Conservation (phyloP, 768 basidiomycete species). For the Tylopilus sp. region DNA sequence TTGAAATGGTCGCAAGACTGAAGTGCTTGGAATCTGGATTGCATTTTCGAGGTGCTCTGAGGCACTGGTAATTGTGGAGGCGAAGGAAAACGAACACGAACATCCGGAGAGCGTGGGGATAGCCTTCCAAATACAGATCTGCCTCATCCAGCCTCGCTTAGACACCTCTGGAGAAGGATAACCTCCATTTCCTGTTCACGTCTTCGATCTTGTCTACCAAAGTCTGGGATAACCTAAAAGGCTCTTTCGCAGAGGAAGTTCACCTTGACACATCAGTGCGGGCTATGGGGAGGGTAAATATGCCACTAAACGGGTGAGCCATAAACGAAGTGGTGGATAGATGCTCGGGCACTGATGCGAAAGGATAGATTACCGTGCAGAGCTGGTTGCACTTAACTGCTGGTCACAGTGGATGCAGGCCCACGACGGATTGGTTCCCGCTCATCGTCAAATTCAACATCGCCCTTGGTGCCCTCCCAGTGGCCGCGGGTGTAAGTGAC, state of each 20-base stretch:
- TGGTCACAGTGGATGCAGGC: neutral
- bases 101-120: no score
- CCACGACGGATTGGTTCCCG: neutral
- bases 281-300: neutral
- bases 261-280: neutral
- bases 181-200: neutral
- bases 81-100: no score
- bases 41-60: no score
- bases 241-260: neutral
- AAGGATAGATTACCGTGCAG: neutral
- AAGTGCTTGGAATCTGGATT: no score
- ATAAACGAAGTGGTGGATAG: no score
- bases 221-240: neutral
- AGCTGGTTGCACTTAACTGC: neutral
- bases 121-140: no score
- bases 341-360: no score
- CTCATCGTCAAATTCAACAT: neutral
- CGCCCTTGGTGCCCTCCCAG: neutral
- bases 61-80: no score
- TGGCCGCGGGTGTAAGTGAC: neutral
- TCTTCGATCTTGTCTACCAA: neutral
- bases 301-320: neutral
- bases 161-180: no score
- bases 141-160: neutral
- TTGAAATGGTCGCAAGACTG: no score